Evolutionary conservation across 768 basidiomycete genomes (phyloP).

Genomic region (Gymnopilus dilepis): DNA sequence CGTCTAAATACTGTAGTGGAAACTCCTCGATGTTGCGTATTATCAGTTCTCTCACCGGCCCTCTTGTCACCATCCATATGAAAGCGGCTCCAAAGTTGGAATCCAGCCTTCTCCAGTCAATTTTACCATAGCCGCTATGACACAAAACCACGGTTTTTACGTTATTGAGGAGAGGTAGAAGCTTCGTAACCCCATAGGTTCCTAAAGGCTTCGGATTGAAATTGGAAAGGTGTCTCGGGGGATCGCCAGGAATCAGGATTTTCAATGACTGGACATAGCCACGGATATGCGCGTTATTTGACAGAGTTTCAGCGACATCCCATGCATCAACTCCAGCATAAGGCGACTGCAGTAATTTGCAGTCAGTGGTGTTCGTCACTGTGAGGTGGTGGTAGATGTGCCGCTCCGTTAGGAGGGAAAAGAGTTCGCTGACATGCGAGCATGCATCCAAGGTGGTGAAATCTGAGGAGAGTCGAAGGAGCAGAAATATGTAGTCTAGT

Average conservation of each 20-base stretch:
- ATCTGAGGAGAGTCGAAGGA: slow-evolving; percentile 14
- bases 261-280: slow-evolving; percentile 17
- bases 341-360: no score
- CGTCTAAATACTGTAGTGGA: slow-evolving; percentile 11
- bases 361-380: slow-evolving; percentile 1
- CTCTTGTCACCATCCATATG: neutral
- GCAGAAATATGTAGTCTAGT: slow-evolving; percentile 19
- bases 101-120: slow-evolving; percentile 15
- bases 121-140: slow-evolving; percentile 1
- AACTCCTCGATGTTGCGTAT: slow-evolving; percentile 16
- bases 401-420: slow-evolving; percentile 17
- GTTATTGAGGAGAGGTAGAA: slow-evolving; percentile 8
- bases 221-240: no score
- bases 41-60: neutral
- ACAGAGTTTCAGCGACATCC: neutral
- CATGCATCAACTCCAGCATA: neutral
- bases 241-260: slow-evolving; percentile 19
- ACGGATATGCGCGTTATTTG: slow-evolving; percentile 12
- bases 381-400: slow-evolving; percentile 20
- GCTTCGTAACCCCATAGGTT: slow-evolving; percentile 12
- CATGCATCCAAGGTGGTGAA: slow-evolving; percentile 13
- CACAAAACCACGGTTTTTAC: slow-evolving; percentile 8
- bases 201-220: no score
- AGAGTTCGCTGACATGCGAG: slow-evolving; percentile 11
- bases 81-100: slow-evolving; percentile 11